phyloP scores from a whole-genome alignment of 179 eudicot species.

The Actinidia polygama region DNA sequence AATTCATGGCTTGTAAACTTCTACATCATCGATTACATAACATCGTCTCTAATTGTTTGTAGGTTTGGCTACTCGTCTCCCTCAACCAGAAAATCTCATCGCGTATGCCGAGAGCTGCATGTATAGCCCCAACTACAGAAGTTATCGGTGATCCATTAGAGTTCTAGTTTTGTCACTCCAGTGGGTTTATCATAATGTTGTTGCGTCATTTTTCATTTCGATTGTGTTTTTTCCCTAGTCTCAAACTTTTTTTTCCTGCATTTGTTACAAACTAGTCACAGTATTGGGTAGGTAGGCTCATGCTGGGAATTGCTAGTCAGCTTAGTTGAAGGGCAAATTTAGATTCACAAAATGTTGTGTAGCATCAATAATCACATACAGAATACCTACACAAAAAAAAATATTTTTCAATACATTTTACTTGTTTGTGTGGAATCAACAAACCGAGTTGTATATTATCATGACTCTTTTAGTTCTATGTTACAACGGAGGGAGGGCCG shows the following conservation, averaged over 20 bases:
- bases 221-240: background rate
- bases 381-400: no score
- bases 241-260: background rate
- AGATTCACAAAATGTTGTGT: background rate
- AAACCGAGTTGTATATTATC: no score
- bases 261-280: background rate
- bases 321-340: background rate
- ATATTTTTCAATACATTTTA: no score
- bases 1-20: no score
- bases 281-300: constrained; percentile 5
- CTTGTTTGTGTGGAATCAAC: no score
- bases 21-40: no score
- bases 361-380: background rate
- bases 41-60: background rate
- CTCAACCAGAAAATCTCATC: constrained; percentile 49
- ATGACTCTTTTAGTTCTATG: no score
- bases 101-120: constrained; percentile 61
- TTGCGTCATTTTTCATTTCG: background rate
- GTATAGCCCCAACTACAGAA: constrained; percentile 56
- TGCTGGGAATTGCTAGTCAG: background rate
- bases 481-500: no score
- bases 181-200: background rate
- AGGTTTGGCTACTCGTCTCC: constrained; percentile 66
- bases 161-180: background rate
- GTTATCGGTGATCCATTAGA: constrained; percentile 40